Conservation (phyloP, 176 grass and related monocot species). For the Dactylis glomerata region DNA sequence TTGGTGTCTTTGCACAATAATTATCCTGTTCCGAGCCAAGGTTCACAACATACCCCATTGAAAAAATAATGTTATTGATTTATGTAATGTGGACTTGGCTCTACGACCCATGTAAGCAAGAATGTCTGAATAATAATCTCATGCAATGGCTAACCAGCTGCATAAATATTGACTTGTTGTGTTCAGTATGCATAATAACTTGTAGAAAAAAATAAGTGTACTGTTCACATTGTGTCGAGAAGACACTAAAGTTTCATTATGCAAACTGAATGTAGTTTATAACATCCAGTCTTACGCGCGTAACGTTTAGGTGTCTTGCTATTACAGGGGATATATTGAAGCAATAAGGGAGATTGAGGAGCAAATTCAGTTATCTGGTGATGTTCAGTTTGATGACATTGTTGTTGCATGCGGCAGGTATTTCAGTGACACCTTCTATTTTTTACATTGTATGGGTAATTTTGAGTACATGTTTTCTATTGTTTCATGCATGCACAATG, state of each 20-base stretch:
- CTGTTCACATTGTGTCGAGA: neutral
- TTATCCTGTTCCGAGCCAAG: neutral
- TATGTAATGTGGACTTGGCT: neutral
- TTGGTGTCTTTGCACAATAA: neutral
- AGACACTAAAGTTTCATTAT: neutral
- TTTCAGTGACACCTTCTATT: neutral
- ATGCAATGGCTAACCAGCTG: neutral
- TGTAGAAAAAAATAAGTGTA: neutral
- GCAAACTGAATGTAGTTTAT: neutral
- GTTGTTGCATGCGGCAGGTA: slow-evolving; percentile 91
- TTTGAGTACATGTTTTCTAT: neutral
- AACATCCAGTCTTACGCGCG: neutral
- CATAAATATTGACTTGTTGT: neutral
- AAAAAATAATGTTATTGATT: neutral
- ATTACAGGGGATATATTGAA: slow-evolving; percentile 86
- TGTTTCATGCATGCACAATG: neutral
- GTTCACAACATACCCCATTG: neutral
- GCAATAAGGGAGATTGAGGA: slow-evolving; percentile 81
- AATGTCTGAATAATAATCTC: neutral
- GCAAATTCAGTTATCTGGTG: slow-evolving; percentile 46
- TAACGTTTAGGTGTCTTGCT: neutral
- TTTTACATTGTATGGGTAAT: slow-evolving; percentile 1
- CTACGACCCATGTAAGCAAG: neutral
- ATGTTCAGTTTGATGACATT: slow-evolving; percentile 76
- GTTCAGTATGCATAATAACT: neutral